Conservation (phyloP, 305 asterid genomes). For the Plantago lanceolata region DNA sequence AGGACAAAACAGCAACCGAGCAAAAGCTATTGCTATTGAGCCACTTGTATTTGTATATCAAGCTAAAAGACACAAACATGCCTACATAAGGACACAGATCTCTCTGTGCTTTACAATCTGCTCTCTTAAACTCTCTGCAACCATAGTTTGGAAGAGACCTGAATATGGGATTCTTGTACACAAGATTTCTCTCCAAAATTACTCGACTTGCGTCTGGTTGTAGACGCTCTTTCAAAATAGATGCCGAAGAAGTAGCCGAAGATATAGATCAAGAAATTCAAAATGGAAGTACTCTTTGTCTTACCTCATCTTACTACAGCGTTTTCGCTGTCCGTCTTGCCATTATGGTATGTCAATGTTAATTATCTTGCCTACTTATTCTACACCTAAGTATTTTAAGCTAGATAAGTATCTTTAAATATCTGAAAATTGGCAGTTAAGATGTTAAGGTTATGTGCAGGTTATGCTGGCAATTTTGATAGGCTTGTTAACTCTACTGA, state of each 20-base stretch:
- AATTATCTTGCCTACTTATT: neutral
- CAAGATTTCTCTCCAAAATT: slow-evolving; percentile 24
- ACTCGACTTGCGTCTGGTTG: slow-evolving; percentile 31
- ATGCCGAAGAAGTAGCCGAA: slow-evolving; percentile 64
- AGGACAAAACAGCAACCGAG: neutral
- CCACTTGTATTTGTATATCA: neutral
- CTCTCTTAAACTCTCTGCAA: neutral
- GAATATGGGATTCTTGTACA: slow-evolving; percentile 35
- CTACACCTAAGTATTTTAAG: too few species aligned
- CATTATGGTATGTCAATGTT: slow-evolving; percentile 53
- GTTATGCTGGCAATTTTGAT: slow-evolving; percentile 82
- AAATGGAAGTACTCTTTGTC: slow-evolving; percentile 49
- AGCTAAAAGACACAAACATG: neutral
- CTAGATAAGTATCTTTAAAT: neutral
- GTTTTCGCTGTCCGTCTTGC: slow-evolving; percentile 89
- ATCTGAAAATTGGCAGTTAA: neutral
- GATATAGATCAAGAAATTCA: slow-evolving; percentile 40
- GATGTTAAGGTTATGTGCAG: slow-evolving; percentile 37
- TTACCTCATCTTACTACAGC: slow-evolving; percentile 68
- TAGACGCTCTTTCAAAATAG: slow-evolving; percentile 40
- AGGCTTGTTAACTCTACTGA: slow-evolving; percentile 70
- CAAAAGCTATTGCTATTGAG: neutral
- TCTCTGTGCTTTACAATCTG: neutral
- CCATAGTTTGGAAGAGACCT: slow-evolving; percentile 12
- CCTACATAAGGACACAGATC: neutral